Evolutionary conservation across 345 rosid genomes (phyloP).

Genomic region (Eucalyptus caleyi): DNA sequence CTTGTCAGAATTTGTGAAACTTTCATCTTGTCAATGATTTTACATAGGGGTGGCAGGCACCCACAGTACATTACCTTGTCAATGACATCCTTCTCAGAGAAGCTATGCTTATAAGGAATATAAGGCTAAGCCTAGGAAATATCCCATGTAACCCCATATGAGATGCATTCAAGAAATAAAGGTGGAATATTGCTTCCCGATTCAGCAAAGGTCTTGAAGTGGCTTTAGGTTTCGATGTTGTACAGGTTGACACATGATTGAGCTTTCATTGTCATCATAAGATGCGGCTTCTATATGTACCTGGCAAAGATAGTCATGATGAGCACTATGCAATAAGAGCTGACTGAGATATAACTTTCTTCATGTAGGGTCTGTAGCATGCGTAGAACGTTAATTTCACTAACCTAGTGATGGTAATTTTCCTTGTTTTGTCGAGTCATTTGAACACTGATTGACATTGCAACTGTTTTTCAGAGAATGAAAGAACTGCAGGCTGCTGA

Average conservation of each 20-base stretch:
- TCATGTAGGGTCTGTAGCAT: not conserved
- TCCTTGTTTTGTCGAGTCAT: not conserved
- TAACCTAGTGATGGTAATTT: not conserved
- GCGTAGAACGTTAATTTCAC: not conserved
- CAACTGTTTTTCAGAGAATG: conserved; percentile 50
- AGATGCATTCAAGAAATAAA: not conserved
- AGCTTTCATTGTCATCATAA: not conserved
- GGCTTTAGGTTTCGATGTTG: not conserved
- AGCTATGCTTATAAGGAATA: not conserved
- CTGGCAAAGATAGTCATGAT: not conserved
- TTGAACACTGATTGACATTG: not conserved
- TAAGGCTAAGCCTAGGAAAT: not conserved
- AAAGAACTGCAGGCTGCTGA: conserved; percentile 68
- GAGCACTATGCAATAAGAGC: not conserved
- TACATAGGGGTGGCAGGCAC: not conserved
- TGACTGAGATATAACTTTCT: not conserved
- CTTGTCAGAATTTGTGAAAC: not conserved
- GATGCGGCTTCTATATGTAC: not conserved
- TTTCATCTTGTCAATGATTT: not conserved
- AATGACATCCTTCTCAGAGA: not conserved
- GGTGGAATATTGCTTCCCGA: not conserved
- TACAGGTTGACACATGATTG: not conserved
- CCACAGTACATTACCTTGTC: not conserved
- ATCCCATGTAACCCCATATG: not conserved
- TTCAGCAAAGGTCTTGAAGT: not conserved